Evolutionary conservation across 2,329 filamentous ascomycete genomes (phyloP), one percentile per base, ranked within the genome.

Genomic region (Penicillium sp.): DNA sequence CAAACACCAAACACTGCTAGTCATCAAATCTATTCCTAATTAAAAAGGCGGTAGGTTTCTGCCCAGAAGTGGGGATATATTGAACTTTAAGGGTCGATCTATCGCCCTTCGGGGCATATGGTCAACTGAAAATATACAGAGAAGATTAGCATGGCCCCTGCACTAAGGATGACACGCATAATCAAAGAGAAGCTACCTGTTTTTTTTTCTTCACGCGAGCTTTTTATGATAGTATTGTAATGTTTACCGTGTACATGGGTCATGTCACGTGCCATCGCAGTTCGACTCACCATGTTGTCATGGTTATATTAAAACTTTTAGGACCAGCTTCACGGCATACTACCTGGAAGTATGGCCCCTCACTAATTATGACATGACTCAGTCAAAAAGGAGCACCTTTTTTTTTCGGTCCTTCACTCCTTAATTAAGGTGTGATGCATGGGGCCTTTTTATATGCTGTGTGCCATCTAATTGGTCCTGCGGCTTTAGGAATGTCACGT

Each of bases 61-160:
- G 4, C 14, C 10, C 1, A 0, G 16, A 31, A 31, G 11, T 14
- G 35, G 14, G n/a, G n/a, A 39, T n/a, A 22, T 14, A 37, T 6
- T 29, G 22, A 39, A 49, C 11, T 24, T 0, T 3, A 35, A 6
- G 5, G 2, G 11, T n/a, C 5, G 14, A 6, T n/a, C 11, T 13
- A 35, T 9, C 16, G 20, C 20, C 31, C 10, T 34, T 35, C 31
- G 9, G 32, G 73, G 58, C 76, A 82, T 82, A 81, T 82, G 80
- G 82, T 84, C 80, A 84, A 81, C 80, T 84, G 81, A 82, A 84
- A 83, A 81, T 81, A 84, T 84, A 85, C 82, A 87, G 84, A 87
- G 85, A 87, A 87, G 83, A 87, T 87, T 89, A 89, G 87, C 86
- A 89, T 89, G 86, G 86, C 86, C 87, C 83, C 83, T 85, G 82